Evolutionary conservation across 2,329 filamentous ascomycete species (phyloP).

Genomic region (Beauveria sp.): DNA sequence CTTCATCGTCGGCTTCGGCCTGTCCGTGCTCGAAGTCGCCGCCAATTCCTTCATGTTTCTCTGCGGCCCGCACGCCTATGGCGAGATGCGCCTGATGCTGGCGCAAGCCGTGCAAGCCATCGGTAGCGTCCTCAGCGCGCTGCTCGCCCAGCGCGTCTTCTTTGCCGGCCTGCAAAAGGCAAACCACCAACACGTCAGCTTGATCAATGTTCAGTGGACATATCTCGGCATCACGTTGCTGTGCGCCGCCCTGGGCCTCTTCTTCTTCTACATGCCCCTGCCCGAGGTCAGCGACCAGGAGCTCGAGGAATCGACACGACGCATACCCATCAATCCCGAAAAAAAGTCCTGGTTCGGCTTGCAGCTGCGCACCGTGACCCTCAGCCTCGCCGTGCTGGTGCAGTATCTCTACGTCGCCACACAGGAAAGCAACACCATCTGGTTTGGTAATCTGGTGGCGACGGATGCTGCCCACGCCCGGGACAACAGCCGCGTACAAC

Average conservation of each 20-base stretch:
- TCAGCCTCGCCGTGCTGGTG: constrained; percentile 64
- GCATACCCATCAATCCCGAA: constrained; percentile 41
- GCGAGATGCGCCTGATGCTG: constrained; percentile 66
- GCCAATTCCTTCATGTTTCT: constrained; percentile 68
- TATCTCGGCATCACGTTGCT: constrained; percentile 75
- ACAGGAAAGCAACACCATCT: constrained; percentile 59
- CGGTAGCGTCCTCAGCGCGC: constrained; percentile 62
- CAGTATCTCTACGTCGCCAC: constrained; percentile 76
- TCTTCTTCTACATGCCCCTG: constrained; percentile 62
- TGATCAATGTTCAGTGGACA: constrained; percentile 76
- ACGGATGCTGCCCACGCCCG: constrained; percentile 22
- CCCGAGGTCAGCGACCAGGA: constrained; percentile 53
- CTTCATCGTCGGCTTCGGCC: constrained; percentile 69
- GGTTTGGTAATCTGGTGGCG: constrained; percentile 46
- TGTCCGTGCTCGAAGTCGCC: constrained; percentile 71
- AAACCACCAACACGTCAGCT: constrained; percentile 31
- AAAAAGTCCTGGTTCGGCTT: constrained; percentile 41
- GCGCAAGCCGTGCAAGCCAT: constrained; percentile 73
- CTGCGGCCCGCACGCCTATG: constrained; percentile 65
- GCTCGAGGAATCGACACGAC: constrained; percentile 40
- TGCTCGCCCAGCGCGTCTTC: constrained; percentile 67
- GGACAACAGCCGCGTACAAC: constrained; percentile 16
- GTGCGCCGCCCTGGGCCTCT: constrained; percentile 60
- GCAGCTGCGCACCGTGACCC: constrained; percentile 45
- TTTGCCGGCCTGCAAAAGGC: constrained; percentile 52